Percentiles rank a stretch among this genome's conserved stretches.
Conservation (phyloP, 2,329 filamentous ascomycete genomes). For the Furcasterigmium sp. region DNA sequence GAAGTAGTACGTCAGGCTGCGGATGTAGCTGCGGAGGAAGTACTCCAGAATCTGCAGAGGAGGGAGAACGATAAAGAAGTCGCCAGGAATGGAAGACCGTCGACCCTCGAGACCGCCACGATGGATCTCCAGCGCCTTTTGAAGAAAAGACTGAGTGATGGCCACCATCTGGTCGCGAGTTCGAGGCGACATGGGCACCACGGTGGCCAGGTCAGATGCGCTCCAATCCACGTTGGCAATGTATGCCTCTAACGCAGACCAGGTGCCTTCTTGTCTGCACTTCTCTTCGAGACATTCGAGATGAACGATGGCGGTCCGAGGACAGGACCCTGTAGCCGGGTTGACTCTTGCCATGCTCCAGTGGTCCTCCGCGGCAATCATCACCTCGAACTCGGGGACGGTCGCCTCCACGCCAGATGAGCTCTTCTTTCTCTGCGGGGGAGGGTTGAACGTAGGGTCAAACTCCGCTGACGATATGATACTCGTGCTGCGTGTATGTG, state of each 20-base stretch:
- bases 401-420: constrained; percentile 18
- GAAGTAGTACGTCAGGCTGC: constrained; percentile 62
- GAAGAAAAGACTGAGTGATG: constrained; percentile 64
- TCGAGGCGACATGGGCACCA: constrained; percentile 38
- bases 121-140: constrained; percentile 66
- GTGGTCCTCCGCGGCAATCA: constrained; percentile 40
- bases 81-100: constrained; percentile 28
- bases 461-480: constrained; percentile 36
- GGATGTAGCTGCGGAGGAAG: constrained; percentile 61
- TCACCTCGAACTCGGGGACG: constrained; percentile 40
- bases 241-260: constrained; percentile 37
- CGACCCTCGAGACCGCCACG: constrained; percentile 40
- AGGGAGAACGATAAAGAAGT: constrained; percentile 60
- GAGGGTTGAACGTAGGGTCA: constrained; percentile 24
- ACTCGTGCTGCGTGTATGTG: constrained; percentile 42
- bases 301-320: constrained; percentile 44
- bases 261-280: constrained; percentile 41
- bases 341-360: constrained; percentile 50
- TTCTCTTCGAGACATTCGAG: constrained; percentile 45
- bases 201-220: constrained; percentile 29
- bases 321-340: constrained; percentile 35
- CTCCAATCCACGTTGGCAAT: constrained; percentile 31
- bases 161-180: constrained; percentile 66
- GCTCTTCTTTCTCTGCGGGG: constrained; percentile 16
- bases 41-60: constrained; percentile 62